Evolutionary conservation across 106 monocot genomes (phyloP), one percentile per base, ranked within the genome.

Genomic region (Phalaenopsis equestris): DNA sequence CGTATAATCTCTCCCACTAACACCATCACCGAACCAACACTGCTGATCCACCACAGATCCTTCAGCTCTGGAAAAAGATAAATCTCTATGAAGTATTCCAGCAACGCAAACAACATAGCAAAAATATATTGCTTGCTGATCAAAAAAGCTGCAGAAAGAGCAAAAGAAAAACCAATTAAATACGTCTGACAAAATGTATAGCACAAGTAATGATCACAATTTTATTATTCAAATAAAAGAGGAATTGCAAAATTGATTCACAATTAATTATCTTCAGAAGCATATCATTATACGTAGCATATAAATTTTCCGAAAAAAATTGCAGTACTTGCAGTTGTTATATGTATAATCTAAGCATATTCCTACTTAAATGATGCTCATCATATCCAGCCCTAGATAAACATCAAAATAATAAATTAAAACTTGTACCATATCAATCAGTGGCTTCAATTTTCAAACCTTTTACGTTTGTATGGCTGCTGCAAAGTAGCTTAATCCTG

Each of bases 91-190:
- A 84, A 77, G 79, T 94, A 92, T 80, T 98, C 97, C 41, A 98
- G 21, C 78, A 98, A 81, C 56, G 97, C 84, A 88, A 80, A 93
- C 37, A 37, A 47, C 97, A 98, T 98, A 75, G 97, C 97, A 37
- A 92, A 7, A 72, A 85, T 56, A 80, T 98, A 98, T 36, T 94
- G 92, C 78, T 89, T 92, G 89, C 90, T 98, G 47, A 98, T 87
- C 73, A 94, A 76, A 79, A 94, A 85, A 42, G 97, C 97, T 98
- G 97, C 83, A 92, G 57, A 55, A 82, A 55, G 55, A 61, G 73
- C 46, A 81, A 64, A 70, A 19, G 8, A 52, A 56, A 24, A 11
- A 49, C 9, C 16, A 18, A 70, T 55, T 17, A 55, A 70, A 39
- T 21, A 80, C n/a, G 56, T 23, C 80, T 24, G 3, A 76, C 38